Evolutionary conservation across 345 rosid species (phyloP).

Genomic region (Eucalyptus erythrocorys): DNA sequence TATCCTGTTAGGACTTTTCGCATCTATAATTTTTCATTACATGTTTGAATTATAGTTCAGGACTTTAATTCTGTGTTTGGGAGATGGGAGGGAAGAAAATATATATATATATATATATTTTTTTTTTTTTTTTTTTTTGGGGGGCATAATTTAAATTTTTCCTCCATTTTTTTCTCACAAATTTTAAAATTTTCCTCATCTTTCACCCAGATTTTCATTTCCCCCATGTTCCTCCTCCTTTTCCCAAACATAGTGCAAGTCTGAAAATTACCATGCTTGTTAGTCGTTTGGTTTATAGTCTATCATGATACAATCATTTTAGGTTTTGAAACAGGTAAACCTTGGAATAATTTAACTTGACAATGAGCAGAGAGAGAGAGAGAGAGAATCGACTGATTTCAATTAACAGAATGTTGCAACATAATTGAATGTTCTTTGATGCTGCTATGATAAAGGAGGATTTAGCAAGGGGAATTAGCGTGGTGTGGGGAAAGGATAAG

Average conservation of each 20-base stretch:
- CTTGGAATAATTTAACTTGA: neutral
- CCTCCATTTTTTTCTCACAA: neutral
- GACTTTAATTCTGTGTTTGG: neutral
- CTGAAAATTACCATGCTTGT: neutral
- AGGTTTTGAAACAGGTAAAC: neutral
- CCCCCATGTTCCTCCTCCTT: neutral
- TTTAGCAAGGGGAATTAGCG: neutral
- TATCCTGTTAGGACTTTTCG: neutral
- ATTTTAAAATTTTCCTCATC: neutral
- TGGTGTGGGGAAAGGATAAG: neutral
- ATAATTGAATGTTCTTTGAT: neutral
- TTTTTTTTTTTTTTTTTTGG: no score
- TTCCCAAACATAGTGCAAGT: neutral
- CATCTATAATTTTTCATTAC: neutral
- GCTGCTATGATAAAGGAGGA: neutral
- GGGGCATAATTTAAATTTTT: neutral
- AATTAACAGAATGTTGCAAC: neutral
- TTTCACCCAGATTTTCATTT: neutral
- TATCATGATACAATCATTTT: neutral
- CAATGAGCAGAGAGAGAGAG: neutral
- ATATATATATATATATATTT: no score
- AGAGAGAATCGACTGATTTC: neutral
- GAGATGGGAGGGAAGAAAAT: neutral
- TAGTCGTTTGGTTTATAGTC: neutral
- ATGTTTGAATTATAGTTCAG: neutral